phyloP scores from a whole-genome alignment of 2,329 filamentous ascomycete genomes.

The Colletotrichum eremochloae region DNA sequence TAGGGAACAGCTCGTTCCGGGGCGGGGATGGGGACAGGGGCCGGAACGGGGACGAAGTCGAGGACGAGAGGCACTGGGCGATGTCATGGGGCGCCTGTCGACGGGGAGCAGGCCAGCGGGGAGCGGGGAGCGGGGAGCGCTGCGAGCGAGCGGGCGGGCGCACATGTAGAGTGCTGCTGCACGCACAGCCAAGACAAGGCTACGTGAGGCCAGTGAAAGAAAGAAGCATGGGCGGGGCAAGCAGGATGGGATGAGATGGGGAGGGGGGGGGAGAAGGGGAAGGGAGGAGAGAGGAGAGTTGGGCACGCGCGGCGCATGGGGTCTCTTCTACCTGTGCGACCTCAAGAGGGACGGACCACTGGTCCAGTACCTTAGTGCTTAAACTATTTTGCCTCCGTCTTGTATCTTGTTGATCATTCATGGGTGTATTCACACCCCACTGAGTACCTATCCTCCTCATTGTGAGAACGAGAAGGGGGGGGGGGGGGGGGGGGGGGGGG shows the following conservation, averaged over 20 bases:
- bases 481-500: background rate
- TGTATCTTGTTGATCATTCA: slow-evolving; percentile 15
- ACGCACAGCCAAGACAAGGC: slow-evolving; percentile 4
- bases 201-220: slow-evolving; percentile 21
- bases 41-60: slow-evolving; percentile 5
- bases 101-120: slow-evolving; percentile 17
- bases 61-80: slow-evolving; percentile 9
- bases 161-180: slow-evolving; percentile 8
- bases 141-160: slow-evolving; percentile 26
- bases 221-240: slow-evolving; percentile 10
- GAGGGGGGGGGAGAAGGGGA: background rate
- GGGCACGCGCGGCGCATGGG: background rate
- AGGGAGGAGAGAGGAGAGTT: too few species aligned
- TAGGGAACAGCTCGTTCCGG: background rate
- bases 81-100: slow-evolving; percentile 12
- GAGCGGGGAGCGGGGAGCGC: slow-evolving; percentile 19
- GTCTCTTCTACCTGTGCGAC: background rate
- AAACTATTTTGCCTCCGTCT: slow-evolving; percentile 11
- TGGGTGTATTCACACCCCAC: slow-evolving; percentile 2
- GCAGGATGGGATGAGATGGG: slow-evolving; percentile 8
- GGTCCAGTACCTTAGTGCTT: background rate
- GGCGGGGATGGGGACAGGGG: too few species aligned
- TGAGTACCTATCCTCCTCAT: background rate
- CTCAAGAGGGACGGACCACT: too few species aligned
- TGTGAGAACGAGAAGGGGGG: background rate